Conservation (phyloP, 331 rosid genomes). For the Erythrophleum ivorense region DNA sequence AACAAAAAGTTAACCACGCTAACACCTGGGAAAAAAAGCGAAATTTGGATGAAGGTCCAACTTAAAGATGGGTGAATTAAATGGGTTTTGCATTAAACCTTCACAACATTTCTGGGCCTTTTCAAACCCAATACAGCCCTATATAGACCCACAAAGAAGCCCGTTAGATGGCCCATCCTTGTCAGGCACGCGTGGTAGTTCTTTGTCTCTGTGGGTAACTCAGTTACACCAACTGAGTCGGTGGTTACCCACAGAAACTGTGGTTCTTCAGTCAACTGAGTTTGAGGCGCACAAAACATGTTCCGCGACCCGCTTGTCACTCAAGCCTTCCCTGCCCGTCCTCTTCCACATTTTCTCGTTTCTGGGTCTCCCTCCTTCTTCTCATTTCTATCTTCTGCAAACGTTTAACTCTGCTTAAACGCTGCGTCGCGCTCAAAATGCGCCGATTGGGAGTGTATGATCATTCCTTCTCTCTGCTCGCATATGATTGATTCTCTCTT, state of each 20-base stretch:
- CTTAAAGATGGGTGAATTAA: not conserved
- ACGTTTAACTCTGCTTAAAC: not conserved
- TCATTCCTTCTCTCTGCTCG: not conserved
- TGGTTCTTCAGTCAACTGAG: not conserved
- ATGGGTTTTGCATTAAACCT: too few relatives aligned
- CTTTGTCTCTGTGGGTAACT: not conserved
- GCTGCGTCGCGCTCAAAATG: constrained; percentile 16
- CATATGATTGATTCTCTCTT: constrained; percentile 5
- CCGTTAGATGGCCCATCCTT: constrained; percentile 28
- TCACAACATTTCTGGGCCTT: not conserved
- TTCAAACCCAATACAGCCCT: not conserved
- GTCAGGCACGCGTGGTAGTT: not conserved
- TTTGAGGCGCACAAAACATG: constrained; percentile 18
- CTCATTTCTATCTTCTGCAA: constrained; percentile 14
- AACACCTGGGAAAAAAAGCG: not conserved
- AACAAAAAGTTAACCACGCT: too few relatives aligned
- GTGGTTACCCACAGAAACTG: not conserved
- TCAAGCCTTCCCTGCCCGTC: constrained; percentile 27
- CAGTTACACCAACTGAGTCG: not conserved
- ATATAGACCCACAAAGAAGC: constrained; percentile 2
- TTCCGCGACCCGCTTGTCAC: constrained; percentile 32
- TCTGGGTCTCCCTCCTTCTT: not conserved
- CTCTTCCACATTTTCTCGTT: constrained; percentile 17
- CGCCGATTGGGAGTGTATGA: not conserved
- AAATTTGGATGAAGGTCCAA: not conserved